Evolutionary conservation across 1,284 basidiomycete species (phyloP), one percentile per base, ranked within the genome.

Genomic region (Pyrrhoderma noxium): DNA sequence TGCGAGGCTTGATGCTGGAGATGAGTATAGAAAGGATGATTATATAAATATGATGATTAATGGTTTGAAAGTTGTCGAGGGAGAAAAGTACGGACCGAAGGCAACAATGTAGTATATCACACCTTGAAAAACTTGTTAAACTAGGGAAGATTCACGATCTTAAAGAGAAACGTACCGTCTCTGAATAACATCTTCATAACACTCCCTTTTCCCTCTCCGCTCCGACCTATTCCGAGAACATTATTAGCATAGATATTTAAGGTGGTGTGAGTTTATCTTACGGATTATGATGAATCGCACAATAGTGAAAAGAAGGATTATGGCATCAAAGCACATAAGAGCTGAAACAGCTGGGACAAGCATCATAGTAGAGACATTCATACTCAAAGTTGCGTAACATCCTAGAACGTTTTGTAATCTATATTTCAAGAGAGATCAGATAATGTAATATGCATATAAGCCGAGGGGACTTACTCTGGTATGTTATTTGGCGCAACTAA

Each of bases 1-100:
- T 18, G 52, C 52, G 19, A 53, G 18, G 35, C 41, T 49, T 21
- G 47, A 53, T 40, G 36, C 52, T 53, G 22, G 36, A n/a, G n/a
- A n/a, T n/a, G n/a, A n/a, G n/a, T n/a, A n/a, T n/a, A n/a, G n/a
- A n/a, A n/a, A n/a, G n/a, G n/a, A n/a, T n/a, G n/a, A n/a, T n/a
- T n/a, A n/a, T n/a, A n/a, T n/a, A n/a, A n/a, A n/a, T n/a, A n/a
- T n/a, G n/a, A n/a, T n/a, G n/a, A n/a, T n/a, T n/a, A n/a, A n/a
- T n/a, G n/a, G n/a, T n/a, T n/a, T n/a, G n/a, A n/a, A n/a, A n/a
- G n/a, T n/a, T n/a, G n/a, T n/a, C n/a, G n/a, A n/a, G n/a, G n/a
- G 13, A 9, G 41, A 25, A 45, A 11, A 25, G 3, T 13, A 35
- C 45, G 16, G 43, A 52, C 51, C 45, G 38, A 52, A 40, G 19